A percentile compares a stretch with the other conserved stretches of the same genome.
Conservation (phyloP, 352 stramenopile genomes). For the Globisporangium yorkense region DNA sequence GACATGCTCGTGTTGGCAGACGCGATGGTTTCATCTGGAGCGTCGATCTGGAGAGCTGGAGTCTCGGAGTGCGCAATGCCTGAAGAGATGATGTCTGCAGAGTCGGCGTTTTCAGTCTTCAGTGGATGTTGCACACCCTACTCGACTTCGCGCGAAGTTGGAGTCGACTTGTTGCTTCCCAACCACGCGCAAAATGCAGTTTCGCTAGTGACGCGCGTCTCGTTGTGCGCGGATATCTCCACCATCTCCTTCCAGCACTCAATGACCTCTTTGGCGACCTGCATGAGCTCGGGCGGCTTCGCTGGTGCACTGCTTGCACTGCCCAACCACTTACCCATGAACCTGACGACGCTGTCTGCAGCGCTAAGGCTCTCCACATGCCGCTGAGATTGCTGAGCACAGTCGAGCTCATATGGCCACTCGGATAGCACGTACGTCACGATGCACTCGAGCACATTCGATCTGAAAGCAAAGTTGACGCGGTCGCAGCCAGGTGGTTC, state of each 20-base stretch:
- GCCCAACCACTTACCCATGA: too few relatives aligned
- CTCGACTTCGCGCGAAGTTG: neutral
- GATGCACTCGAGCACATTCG: too few relatives aligned
- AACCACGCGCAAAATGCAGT: neutral
- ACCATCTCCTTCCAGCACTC: neutral
- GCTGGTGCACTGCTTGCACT: neutral
- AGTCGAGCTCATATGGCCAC: too few relatives aligned
- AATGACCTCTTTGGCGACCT: neutral
- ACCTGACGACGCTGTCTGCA: too few relatives aligned
- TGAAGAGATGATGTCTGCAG: neutral
- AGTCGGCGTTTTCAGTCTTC: neutral
- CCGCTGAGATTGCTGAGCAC: too few relatives aligned
- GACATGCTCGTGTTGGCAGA: conserved; percentile 8
- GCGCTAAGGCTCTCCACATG: too few relatives aligned
- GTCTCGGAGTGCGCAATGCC: neutral
- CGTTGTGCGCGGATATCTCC: neutral
- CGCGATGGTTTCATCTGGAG: neutral
- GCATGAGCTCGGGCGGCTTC: neutral
- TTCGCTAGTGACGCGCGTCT: neutral
- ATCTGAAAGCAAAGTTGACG: too few relatives aligned
- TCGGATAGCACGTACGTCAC: too few relatives aligned
- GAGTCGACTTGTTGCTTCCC: neutral
- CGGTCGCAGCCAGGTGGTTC: too few relatives aligned
- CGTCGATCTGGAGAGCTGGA: neutral
- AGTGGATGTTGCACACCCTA: too few relatives aligned